These are phyloP conservation scores for Toxoplasma gondii DNA, from an alignment of 169 alveolate species.

Conservation along the genomic window DNA sequence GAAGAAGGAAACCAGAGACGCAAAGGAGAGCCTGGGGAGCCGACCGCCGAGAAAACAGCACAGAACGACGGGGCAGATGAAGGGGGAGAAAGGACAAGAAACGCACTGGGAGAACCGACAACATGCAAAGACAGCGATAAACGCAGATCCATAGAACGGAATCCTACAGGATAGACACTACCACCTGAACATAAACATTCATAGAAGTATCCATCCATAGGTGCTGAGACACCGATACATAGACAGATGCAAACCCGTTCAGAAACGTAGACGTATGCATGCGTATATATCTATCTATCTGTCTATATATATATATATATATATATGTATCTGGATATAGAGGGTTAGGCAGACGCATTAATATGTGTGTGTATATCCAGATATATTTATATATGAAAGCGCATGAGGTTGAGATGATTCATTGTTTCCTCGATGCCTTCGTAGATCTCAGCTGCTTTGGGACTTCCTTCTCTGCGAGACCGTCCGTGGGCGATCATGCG, in stretches of 20 bases:
- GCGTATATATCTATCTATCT: neutral
- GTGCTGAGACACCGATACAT: neutral
- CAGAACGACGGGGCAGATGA: no score
- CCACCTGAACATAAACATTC: neutral
- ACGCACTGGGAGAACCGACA: neutral
- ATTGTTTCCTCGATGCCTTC: neutral
- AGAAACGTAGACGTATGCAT: neutral
- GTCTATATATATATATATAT: neutral
- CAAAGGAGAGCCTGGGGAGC: no score
- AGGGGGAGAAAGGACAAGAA: neutral
- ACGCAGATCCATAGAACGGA: no score
- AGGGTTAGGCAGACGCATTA: no score
- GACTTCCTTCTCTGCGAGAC: constrained; percentile 87
- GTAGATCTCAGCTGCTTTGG: constrained; percentile 90
- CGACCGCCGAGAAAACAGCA: no score
- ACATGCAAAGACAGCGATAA: neutral
- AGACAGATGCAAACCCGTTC: neutral
- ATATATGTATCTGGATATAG: neutral
- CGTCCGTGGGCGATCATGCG: constrained; percentile 94
- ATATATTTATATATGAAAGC: neutral
- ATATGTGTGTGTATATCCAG: neutral
- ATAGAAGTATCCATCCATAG: neutral
- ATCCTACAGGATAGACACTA: no score
- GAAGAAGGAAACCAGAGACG: neutral
- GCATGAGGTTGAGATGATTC: neutral